phyloP scores from a whole-genome alignment of 2,329 filamentous ascomycete species.

The Didymella sp. region DNA sequence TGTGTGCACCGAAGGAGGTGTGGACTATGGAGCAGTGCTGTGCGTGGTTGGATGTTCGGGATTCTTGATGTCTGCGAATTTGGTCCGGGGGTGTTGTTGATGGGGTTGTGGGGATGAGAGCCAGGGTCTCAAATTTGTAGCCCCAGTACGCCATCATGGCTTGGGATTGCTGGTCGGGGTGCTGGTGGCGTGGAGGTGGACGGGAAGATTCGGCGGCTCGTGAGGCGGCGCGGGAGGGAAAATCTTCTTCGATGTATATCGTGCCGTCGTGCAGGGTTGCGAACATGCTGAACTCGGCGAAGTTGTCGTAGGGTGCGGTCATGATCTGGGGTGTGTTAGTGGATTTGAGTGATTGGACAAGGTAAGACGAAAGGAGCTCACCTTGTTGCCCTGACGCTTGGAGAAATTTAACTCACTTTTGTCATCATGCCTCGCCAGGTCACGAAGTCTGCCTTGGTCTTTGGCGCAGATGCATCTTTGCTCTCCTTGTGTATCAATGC shows the following conservation, averaged over 20 bases:
- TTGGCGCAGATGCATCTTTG: conserved; percentile 62
- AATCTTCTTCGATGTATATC: conserved; percentile 87
- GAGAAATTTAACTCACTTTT: conserved; percentile 66
- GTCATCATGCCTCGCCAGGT: conserved; percentile 99
- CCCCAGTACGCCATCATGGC: conserved; percentile 95
- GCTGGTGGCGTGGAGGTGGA: conserved; percentile 37
- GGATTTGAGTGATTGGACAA: neutral
- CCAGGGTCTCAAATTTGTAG: conserved; percentile 94
- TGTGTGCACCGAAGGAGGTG: conserved; percentile 79
- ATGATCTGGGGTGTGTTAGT: conserved; percentile 69
- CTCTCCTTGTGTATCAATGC: conserved; percentile 78
- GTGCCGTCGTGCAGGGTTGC: conserved; percentile 86
- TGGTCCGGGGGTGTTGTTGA: conserved; percentile 77
- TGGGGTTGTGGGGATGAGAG: conserved; percentile 78
- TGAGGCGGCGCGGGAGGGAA: conserved; percentile 71
- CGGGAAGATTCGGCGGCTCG: conserved; percentile 55
- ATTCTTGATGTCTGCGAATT: conserved; percentile 76
- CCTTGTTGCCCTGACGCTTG: conserved; percentile 7
- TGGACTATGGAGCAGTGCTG: conserved; percentile 96
- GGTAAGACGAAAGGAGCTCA: conserved; percentile 27
- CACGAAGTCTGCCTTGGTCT: conserved; percentile 77
- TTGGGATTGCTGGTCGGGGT: conserved; percentile 66
- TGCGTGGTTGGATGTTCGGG: conserved; percentile 83
- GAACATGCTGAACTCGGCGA: conserved; percentile 92
- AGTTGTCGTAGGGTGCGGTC: conserved; percentile 79